Evolutionary conservation across 768 basidiomycete species (phyloP).

Genomic region (Boletus reticuloceps): DNA sequence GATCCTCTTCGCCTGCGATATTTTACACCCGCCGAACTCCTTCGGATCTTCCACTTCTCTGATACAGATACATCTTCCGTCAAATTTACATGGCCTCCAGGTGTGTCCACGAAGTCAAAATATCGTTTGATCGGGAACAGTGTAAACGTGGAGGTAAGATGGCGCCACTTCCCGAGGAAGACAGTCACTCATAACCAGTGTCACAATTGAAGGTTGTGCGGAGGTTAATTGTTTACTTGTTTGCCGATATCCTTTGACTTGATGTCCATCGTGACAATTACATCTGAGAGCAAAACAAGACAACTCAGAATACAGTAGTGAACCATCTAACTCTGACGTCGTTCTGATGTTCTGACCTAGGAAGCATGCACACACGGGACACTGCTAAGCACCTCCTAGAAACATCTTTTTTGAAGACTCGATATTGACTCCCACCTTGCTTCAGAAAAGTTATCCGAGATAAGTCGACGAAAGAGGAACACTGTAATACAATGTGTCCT

Average conservation of each 20-base stretch:
- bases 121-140: slow-evolving; percentile 82
- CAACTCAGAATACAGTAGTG: neutral
- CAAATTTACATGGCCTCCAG: slow-evolving; percentile 60
- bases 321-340: neutral
- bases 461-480: no score
- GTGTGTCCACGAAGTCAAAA: slow-evolving; percentile 61
- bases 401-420: no score
- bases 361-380: no score
- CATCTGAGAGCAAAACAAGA: neutral
- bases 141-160: slow-evolving; percentile 65
- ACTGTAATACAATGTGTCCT: no score
- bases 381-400: no score
- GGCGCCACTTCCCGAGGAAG: neutral
- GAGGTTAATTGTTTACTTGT: slow-evolving; percentile 58
- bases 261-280: neutral
- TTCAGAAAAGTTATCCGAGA: no score
- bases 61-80: slow-evolving; percentile 2
- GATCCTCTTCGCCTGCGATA: slow-evolving; percentile 65
- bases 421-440: no score
- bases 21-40: slow-evolving; percentile 70
- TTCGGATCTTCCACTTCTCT: slow-evolving; percentile 64
- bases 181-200: neutral
- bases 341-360: no score
- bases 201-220: slow-evolving; percentile 39
- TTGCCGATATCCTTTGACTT: slow-evolving; percentile 15